Evolutionary conservation across 2,329 filamentous ascomycete genomes (phyloP).

Genomic region (Phaeosphaeria sp.): DNA sequence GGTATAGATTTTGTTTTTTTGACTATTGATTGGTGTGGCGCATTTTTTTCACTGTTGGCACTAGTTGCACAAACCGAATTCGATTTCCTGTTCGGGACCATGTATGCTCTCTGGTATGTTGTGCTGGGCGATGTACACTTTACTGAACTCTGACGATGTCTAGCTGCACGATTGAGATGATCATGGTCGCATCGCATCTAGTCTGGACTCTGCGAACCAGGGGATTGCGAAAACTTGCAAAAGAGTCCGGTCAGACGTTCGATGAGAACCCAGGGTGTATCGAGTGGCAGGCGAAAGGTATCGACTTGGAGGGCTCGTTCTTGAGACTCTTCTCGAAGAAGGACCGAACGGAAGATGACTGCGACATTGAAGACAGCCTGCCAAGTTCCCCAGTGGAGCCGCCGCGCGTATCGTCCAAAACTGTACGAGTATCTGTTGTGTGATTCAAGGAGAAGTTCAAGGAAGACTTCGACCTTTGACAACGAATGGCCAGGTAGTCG

Average conservation of each 20-base stretch:
- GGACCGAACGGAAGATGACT: background rate
- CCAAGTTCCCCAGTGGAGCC: background rate
- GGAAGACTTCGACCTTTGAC: no score
- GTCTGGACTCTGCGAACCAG: conserved; percentile 63
- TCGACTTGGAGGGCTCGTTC: conserved; percentile 25
- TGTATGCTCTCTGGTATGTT: conserved; percentile 60
- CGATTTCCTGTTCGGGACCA: conserved; percentile 63
- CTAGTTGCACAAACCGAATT: conserved; percentile 64
- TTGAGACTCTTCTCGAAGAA: conserved; percentile 7
- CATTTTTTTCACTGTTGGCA: conserved; percentile 67
- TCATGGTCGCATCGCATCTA: conserved; percentile 63
- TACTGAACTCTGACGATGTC: background rate
- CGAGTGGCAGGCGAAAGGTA: conserved; percentile 29
- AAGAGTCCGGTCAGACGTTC: conserved; percentile 42
- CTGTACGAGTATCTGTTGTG: conserved; percentile 24
- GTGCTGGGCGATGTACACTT: background rate
- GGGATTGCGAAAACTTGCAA: conserved; percentile 56
- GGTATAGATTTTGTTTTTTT: conserved; percentile 66
- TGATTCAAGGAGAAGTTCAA: conserved; percentile 27
- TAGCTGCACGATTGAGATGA: conserved; percentile 59
- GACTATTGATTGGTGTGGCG: conserved; percentile 63
- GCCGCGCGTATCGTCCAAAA: conserved; percentile 12
- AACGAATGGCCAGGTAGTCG: no score
- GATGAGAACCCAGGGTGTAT: conserved; percentile 58
- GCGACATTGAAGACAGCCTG: background rate